phyloP scores from a whole-genome alignment of 148 eudicot species.

The Camellia sinensis region DNA sequence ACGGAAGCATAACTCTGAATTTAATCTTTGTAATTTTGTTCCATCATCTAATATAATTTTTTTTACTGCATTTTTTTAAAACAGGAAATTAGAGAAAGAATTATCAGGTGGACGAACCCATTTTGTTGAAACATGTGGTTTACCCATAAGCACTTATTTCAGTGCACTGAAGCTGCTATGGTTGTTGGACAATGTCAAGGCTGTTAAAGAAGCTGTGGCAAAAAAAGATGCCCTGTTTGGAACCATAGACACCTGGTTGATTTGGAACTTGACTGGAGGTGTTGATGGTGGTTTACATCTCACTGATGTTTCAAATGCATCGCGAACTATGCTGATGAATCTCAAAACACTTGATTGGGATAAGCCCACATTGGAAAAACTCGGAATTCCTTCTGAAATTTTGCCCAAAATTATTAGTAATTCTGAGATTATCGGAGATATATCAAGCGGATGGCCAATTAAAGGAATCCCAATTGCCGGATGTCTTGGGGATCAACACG shows the following conservation, averaged over 20 bases:
- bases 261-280: conserved; percentile 97
- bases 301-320: conserved; percentile 94
- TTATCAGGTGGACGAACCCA: conserved; percentile 81
- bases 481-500: conserved; percentile 97
- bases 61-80: conserved; percentile 8
- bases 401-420: conserved; percentile 87
- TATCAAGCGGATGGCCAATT: conserved; percentile 79
- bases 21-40: not conserved
- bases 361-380: conserved; percentile 52
- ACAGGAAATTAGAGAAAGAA: conserved; percentile 82
- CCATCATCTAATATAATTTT: not conserved
- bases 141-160: conserved; percentile 95
- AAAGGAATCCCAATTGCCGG: conserved; percentile 88
- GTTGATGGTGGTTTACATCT: conserved; percentile 65
- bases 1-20: not conserved
- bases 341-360: conserved; percentile 87
- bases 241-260: conserved; percentile 93
- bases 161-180: conserved; percentile 89
- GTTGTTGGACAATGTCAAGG: conserved; percentile 81
- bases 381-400: conserved; percentile 50
- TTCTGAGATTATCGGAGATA: conserved; percentile 69
- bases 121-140: conserved; percentile 80
- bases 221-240: conserved; percentile 87
- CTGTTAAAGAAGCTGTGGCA: conserved; percentile 66
- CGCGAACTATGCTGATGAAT: conserved; percentile 95